Conservation (phyloP, 2,329 filamentous ascomycete species). For the Daldinia eschscholtzii region DNA sequence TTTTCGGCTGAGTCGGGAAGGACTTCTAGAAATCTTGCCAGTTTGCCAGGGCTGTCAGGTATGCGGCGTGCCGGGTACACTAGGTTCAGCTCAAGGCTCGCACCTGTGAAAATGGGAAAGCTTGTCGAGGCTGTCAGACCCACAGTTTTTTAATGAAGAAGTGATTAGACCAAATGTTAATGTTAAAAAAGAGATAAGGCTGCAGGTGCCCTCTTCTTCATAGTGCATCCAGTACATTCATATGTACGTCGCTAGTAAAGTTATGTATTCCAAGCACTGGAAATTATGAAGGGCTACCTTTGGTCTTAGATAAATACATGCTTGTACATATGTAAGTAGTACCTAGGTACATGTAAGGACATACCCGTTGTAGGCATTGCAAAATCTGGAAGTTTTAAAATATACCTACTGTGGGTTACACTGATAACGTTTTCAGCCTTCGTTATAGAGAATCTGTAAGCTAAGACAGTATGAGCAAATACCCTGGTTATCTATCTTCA, state of each 20-base stretch:
- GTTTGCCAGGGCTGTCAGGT: constrained; percentile 22
- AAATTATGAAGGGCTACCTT: background rate
- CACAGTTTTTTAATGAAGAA: constrained; percentile 19
- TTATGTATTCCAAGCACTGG: background rate
- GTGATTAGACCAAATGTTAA: constrained; percentile 2
- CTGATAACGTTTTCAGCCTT: constrained; percentile 25
- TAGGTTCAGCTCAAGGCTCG: background rate
- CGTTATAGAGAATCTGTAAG: constrained; percentile 29
- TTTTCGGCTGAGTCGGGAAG: constrained; percentile 41
- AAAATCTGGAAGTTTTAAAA: too few species aligned
- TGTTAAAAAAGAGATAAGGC: constrained; percentile 33
- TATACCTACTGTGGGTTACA: background rate
- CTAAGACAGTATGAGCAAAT: constrained; percentile 23
- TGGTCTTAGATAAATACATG: background rate
- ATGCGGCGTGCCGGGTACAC: too few species aligned
- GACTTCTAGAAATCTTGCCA: constrained; percentile 30
- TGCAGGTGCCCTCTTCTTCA: constrained; percentile 21
- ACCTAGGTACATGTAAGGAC: too few species aligned
- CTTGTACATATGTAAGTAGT: too few species aligned
- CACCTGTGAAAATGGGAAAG: background rate
- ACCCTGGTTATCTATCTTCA: constrained; percentile 4
- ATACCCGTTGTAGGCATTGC: background rate
- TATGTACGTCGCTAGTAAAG: background rate
- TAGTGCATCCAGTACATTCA: background rate
- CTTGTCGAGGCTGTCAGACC: constrained; percentile 18